Base-by-base conservation (phyloP, 805 yeast species). In the Metschnikowia reukaufii region DNA sequence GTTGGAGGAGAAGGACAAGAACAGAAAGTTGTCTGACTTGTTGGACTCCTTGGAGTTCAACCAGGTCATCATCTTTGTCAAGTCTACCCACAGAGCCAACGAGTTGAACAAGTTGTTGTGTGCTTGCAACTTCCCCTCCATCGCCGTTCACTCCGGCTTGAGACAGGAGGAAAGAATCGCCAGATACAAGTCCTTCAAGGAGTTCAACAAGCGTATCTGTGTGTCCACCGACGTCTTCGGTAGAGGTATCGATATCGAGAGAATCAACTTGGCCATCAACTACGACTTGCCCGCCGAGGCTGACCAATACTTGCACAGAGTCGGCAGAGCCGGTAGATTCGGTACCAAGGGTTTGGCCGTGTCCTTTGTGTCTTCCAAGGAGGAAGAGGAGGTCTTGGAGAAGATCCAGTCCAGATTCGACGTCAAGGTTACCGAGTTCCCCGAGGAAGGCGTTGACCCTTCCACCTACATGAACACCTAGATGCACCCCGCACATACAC, bases 281-380 rank as follows among this genome's bases (percentile, higher is more conserved):
- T 92, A 92, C 73, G 99, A 92, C 73, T 76, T 92, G 77, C 97
- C 99, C 60, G 77, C 72, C 56, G 97, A 91, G 76, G 96, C 98
- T 55, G 98, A 92, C 72, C 97, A 94, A 73, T 92, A 94, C 74
- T 82, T 92, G 68, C 99, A 92, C 78, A 89, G 99, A 78, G 99
- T 92, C 54, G 99, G 99, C 66, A 90, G 99, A 83, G 99, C 99
- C 59, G 99, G 99, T 75, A 91, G 99, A 81, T 92, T 92, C 63
- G 99, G 99, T 78, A 92, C 99, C 67, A 92, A 92, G 77, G 99
- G 99, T 76, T 83, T 94, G 62, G 96, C 97, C 44, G 80, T 94
- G 49, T 88, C 97, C 35, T 88, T 92, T 56, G 94, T 94, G 45
- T 78, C 94, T 36, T 78, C 84, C 49, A 86, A 83, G 61, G 92